Conservation (phyloP, 345 rosid species). For the Rhodamnia argentea region DNA sequence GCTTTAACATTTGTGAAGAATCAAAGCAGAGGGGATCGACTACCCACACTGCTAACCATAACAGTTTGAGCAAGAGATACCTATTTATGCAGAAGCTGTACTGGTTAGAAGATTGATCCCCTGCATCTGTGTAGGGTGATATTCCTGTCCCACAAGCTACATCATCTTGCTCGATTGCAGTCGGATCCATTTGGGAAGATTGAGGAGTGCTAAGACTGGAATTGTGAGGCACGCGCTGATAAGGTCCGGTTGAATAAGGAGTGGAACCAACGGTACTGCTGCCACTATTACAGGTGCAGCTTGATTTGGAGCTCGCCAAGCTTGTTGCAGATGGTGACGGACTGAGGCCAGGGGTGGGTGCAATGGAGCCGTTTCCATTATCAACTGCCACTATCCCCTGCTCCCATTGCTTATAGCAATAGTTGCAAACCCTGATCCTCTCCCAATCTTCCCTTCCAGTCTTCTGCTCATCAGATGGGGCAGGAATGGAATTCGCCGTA, state of each 20-base stretch:
- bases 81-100: slow-evolving; percentile 50
- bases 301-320: slow-evolving; percentile 57
- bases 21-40: neutral
- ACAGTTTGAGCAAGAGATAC: slow-evolving; percentile 15
- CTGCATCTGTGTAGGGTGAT: slow-evolving; percentile 18
- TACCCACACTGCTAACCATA: neutral
- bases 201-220: slow-evolving; percentile 25
- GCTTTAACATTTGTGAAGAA: neutral
- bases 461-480: slow-evolving; percentile 46
- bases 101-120: slow-evolving; percentile 35
- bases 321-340: slow-evolving; percentile 71
- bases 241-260: slow-evolving; percentile 49
- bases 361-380: slow-evolving; percentile 33
- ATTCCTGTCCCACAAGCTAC: slow-evolving; percentile 22
- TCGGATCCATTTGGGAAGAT: slow-evolving; percentile 38
- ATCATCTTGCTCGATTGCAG: slow-evolving; percentile 26
- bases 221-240: slow-evolving; percentile 37
- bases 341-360: slow-evolving; percentile 44
- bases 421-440: slow-evolving; percentile 77
- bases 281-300: slow-evolving; percentile 61
- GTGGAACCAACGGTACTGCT: slow-evolving; percentile 51
- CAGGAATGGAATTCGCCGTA: slow-evolving; percentile 62
- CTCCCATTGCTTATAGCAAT: slow-evolving; percentile 81
- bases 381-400: slow-evolving; percentile 31
- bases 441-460: slow-evolving; percentile 51